phyloP scores from a whole-genome alignment of 2,329 filamentous ascomycete species.

The Fusarium zealandicum region DNA sequence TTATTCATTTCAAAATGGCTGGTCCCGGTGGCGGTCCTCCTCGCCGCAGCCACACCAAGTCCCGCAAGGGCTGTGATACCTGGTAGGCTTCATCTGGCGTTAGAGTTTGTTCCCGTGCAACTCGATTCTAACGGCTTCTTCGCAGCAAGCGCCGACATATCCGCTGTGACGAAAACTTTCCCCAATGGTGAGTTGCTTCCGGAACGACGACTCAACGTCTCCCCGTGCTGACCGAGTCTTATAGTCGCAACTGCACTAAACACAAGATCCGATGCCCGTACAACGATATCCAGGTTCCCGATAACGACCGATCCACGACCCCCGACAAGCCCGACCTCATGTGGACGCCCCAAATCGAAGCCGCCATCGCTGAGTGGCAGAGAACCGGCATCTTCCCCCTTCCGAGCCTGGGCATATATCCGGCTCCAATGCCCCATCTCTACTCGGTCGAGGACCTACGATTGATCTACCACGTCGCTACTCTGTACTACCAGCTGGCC shows the following conservation, averaged over 20 bases:
- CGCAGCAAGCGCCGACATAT: conserved; percentile 89
- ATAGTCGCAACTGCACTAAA: conserved; percentile 96
- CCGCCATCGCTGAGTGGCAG: conserved; percentile 82
- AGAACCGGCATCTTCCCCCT: conserved; percentile 86
- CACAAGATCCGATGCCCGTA: conserved; percentile 99
- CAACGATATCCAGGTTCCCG: conserved; percentile 78
- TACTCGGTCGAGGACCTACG: conserved; percentile 82
- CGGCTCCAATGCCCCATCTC: conserved; percentile 73
- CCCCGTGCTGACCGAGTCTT: conserved; percentile 26
- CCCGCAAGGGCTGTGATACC: conserved; percentile 95
- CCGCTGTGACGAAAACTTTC: conserved; percentile 95
- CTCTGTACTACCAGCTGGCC: conserved; percentile 83
- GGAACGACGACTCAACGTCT: not conserved
- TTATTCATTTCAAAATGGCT: conserved; percentile 71
- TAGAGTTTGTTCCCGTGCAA: not conserved
- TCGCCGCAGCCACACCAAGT: conserved; percentile 92
- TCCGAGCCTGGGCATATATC: conserved; percentile 78
- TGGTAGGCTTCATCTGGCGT: conserved; percentile 61
- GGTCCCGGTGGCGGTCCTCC: conserved; percentile 94
- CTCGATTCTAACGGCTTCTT: conserved; percentile 12
- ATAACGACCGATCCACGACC: conserved; percentile 66
- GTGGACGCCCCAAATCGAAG: conserved; percentile 87
- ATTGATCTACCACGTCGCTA: conserved; percentile 88
- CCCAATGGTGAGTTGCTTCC: conserved; percentile 78
- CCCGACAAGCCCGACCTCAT: conserved; percentile 75